These are phyloP conservation scores for Pyrenochaeta sp. DNA, from an alignment of 2,329 filamentous ascomycete genomes.

Conservation along the genomic window DNA sequence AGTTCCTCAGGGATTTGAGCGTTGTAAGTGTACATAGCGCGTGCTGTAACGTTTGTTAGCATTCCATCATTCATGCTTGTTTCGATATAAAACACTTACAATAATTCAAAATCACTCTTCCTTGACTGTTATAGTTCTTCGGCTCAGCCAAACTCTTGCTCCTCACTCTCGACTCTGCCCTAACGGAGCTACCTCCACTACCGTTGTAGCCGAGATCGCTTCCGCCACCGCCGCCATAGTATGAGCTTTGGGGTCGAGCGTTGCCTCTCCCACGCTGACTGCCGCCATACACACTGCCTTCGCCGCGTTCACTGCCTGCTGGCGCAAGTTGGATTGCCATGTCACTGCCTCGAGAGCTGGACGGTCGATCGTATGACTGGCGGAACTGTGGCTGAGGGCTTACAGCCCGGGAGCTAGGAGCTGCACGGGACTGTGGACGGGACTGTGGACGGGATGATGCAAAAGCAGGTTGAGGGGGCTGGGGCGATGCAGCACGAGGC, in stretches of 20 bases:
- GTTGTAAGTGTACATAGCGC: constrained; percentile 92
- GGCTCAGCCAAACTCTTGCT: constrained; percentile 90
- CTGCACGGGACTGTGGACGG: constrained; percentile 39
- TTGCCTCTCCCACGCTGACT: constrained; percentile 46
- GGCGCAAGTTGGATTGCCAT: constrained; percentile 58
- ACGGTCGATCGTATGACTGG: constrained; percentile 58
- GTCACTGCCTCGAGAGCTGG: constrained; percentile 54
- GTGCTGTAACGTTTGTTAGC: constrained; percentile 65
- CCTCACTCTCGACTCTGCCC: constrained; percentile 57
- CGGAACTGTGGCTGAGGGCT: constrained; percentile 64
- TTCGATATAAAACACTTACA: constrained; percentile 69
- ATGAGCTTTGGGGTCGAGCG: constrained; percentile 53
- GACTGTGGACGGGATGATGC: constrained; percentile 21
- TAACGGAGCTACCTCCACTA: constrained; percentile 30
- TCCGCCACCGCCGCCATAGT: constrained; percentile 47
- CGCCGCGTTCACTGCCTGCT: constrained; percentile 46
- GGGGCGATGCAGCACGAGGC: constrained; percentile 54
- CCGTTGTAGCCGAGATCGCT: constrained; percentile 38
- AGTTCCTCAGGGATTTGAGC: constrained; percentile 96
- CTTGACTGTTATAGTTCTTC: constrained; percentile 85
- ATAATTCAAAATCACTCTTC: constrained; percentile 88
- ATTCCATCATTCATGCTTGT: neutral
- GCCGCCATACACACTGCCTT: constrained; percentile 52
- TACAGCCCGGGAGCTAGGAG: constrained; percentile 52
- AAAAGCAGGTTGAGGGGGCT: constrained; percentile 51